Evolutionary conservation across 2,329 filamentous ascomycete genomes (phyloP).

Genomic region (Chrysoporthe cubensis): DNA sequence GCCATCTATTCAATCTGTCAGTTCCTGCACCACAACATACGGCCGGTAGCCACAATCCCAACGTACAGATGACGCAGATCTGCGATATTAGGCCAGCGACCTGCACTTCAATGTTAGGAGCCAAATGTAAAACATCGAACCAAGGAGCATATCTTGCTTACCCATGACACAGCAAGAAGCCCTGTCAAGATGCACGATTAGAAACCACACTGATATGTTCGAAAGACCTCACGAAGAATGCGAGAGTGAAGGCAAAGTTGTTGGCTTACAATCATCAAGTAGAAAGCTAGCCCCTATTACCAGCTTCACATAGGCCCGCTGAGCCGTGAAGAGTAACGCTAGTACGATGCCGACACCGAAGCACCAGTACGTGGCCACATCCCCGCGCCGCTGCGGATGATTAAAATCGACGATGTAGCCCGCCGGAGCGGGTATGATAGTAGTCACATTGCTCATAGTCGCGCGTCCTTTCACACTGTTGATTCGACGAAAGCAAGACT

Average conservation of each 20-base stretch:
- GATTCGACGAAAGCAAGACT: not conserved
- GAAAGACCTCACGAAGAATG: not conserved
- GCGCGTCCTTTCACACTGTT: not conserved
- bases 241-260: too few species aligned
- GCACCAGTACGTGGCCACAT: constrained; percentile 17
- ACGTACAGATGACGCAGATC: constrained; percentile 13
- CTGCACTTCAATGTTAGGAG: not conserved
- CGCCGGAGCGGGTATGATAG: constrained; percentile 34
- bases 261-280: constrained; percentile 23
- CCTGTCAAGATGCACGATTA: constrained; percentile 2
- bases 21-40: not conserved
- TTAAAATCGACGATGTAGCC: constrained; percentile 42
- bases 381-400: constrained; percentile 32
- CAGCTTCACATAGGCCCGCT: constrained; percentile 20
- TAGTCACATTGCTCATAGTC: constrained; percentile 33
- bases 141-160: constrained; percentile 23
- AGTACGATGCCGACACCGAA: constrained; percentile 15
- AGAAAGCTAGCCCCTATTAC: not conserved
- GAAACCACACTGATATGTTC: not conserved
- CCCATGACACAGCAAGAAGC: constrained; percentile 19
- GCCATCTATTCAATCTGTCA: constrained; percentile 32
- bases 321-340: constrained; percentile 20
- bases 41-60: too few species aligned
- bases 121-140: constrained; percentile 33
- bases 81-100: constrained; percentile 23